Base-by-base conservation (phyloP, 1,284 basidiomycete species). In the Schizophyllum amplum region DNA sequence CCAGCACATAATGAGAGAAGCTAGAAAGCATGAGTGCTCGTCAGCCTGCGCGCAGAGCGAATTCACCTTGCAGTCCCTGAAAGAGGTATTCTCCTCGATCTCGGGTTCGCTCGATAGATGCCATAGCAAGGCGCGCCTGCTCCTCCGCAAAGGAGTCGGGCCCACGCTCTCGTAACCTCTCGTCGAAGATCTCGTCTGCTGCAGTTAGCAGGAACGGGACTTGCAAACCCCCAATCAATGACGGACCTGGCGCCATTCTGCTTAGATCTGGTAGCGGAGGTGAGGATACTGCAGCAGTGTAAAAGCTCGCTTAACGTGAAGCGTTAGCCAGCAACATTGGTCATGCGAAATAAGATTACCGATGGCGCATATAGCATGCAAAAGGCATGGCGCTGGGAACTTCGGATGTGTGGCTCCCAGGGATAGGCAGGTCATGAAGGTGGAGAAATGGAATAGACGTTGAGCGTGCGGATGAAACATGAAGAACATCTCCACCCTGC, bases 341-440 rank as follows among this genome's bases (percentile, higher is more conserved):
- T 11, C 3, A n/a, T 4, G 11, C 13, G 24, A 5, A 11, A 4
- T 46, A 46, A 11, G 22, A 11, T 5, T 24, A 23, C 86, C 84
- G 47, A 86, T 76, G 9, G 87, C 87, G 68, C 87, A 89, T 53
- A 92, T 85, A 5, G 86, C 84, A 67, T 92, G 90, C 2, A 92
- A 73, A 24, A 90, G 67, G 4, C 83, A 77, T 1, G 75, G 63
- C 23, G 78, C 77, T 4, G 90, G 90, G 63, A 90, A 92, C 56
- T 82, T 80, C 1, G 82, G 77, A 63, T 90, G 85, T n/a, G 73
- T 79, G 0, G 84, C 83, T 0, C 84, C 80, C 20, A 89, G 72
- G 0, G 78, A 72, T 27, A 92, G 74, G 1, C 80, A 75, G n/a
- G 77, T 70, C 67, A 88, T 73, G 65, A 92, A 91, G 24, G 77